Evolutionary conservation across 352 stramenopile genomes (phyloP).

Genomic region (Pythium graminicola): DNA sequence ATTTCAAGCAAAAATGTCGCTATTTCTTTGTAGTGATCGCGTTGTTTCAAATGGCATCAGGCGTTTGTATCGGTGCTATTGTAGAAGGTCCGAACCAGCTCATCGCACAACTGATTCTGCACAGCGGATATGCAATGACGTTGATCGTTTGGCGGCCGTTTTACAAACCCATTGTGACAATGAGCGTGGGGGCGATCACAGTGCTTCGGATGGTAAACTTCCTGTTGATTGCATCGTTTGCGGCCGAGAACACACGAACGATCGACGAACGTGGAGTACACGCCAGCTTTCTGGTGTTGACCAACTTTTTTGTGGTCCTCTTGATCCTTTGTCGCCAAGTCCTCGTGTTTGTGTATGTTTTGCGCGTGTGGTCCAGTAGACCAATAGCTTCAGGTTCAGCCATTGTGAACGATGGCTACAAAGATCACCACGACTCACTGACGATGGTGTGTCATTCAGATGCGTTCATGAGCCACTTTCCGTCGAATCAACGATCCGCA

Average conservation of each 20-base stretch:
- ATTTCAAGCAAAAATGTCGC: conserved; percentile 39
- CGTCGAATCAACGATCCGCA: too few species aligned
- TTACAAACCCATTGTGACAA: conserved; percentile 28
- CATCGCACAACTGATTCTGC: conserved; percentile 40
- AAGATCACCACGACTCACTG: too few species aligned
- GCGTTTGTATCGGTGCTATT: conserved; percentile 43
- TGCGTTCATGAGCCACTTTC: background rate
- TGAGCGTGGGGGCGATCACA: conserved; percentile 33
- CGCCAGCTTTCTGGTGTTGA: conserved; percentile 45
- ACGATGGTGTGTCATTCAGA: background rate
- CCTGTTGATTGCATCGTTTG: conserved; percentile 44
- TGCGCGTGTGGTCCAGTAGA: conserved; percentile 41
- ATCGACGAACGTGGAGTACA: conserved; percentile 29
- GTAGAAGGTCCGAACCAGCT: conserved; percentile 42
- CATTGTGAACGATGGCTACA: background rate
- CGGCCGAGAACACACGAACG: conserved; percentile 39
- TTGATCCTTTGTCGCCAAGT: conserved; percentile 53
- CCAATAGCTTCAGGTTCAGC: background rate
- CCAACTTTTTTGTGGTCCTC: conserved; percentile 56
- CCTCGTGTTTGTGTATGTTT: conserved; percentile 42
- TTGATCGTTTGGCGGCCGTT: conserved; percentile 52
- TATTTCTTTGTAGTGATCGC: conserved; percentile 58
- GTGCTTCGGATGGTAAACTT: conserved; percentile 50
- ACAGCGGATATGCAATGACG: conserved; percentile 44
- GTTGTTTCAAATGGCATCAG: conserved; percentile 43